Evolutionary conservation across 2,329 filamentous ascomycete genomes (phyloP).

Genomic region (Mollisiaceae sp.): DNA sequence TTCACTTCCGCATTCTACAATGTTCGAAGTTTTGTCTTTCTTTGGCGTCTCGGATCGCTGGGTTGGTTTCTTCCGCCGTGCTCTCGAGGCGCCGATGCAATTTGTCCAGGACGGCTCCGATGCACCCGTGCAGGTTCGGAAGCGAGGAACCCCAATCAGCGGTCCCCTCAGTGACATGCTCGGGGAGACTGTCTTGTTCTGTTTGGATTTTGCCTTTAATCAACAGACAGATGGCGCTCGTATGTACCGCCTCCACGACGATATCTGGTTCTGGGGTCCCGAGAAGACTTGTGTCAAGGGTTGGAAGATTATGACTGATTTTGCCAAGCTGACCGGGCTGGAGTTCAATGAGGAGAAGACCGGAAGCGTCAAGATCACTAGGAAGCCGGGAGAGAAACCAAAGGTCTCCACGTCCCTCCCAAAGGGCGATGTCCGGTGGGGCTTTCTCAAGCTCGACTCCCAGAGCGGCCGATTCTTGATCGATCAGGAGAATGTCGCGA

Average conservation of each 20-base stretch:
- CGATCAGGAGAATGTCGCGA: slow-evolving; percentile 57
- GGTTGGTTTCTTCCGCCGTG: slow-evolving; percentile 63
- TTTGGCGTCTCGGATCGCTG: slow-evolving; percentile 62
- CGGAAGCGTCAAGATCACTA: slow-evolving; percentile 51
- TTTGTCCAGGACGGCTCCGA: slow-evolving; percentile 58
- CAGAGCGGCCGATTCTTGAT: slow-evolving; percentile 55
- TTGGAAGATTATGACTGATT: slow-evolving; percentile 62
- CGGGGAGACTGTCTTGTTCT: slow-evolving; percentile 65
- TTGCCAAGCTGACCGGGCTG: slow-evolving; percentile 59
- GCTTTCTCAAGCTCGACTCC: slow-evolving; percentile 59
- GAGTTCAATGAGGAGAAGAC: slow-evolving; percentile 63
- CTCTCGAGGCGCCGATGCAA: slow-evolving; percentile 62
- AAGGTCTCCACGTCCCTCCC: slow-evolving; percentile 47
- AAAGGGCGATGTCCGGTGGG: slow-evolving; percentile 59
- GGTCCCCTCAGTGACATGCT: slow-evolving; percentile 64
- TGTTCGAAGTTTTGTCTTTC: slow-evolving; percentile 61
- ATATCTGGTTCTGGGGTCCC: slow-evolving; percentile 72
- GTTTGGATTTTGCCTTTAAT: slow-evolving; percentile 68
- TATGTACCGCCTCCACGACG: slow-evolving; percentile 68
- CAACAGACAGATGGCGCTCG: slow-evolving; percentile 56
- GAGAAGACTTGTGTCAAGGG: slow-evolving; percentile 56
- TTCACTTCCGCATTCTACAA: slow-evolving; percentile 62
- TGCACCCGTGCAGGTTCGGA: slow-evolving; percentile 51
- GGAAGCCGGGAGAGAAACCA: slow-evolving; percentile 18
- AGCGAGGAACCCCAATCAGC: slow-evolving; percentile 63